Base-by-base conservation (phyloP, 352 stramenopile species). In the Halophytophthora polymorphica region DNA sequence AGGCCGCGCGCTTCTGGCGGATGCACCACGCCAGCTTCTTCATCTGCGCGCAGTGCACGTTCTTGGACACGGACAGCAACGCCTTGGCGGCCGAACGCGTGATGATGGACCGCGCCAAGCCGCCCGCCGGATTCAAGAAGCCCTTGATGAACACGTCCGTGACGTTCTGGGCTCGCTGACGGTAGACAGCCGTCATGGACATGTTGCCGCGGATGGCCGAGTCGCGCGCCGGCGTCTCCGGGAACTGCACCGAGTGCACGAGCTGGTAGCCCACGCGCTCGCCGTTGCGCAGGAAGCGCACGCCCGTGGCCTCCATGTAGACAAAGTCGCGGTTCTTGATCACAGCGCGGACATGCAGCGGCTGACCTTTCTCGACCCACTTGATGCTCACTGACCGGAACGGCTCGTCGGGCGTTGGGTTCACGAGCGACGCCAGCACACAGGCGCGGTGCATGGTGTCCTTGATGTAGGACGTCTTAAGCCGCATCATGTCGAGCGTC, bases 241-340 rank as follows among this genome's bases (percentile, higher is more conserved):
- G 53, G 52, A 71, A 67, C 33, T 67, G 52, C 42, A 83, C 60
- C 45, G 63, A 78, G 61, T 86, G 74, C 38, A 83, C 45, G 3
- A 83, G 41, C 37, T 84, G 71, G 35, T 69, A 87, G 34, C 73
- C 71, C 6, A 84, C 35, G 33, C 59, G 53, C 19, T 84, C 68
- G 39, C 64, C 69, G 21, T 73, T 82, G 14, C 41, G 40, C 0
- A 83, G 46, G 8, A 50, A 40, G 2, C 51, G 53, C 38, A 77
- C 44, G 14, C 74, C 74, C 14, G 63, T 78, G 22, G 71, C 60
- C 40, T 86, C 69, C 51, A 86, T 60, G 42, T 71, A 74, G 21
- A 83, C 71, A 37, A 73, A 73, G 53, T 83, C 74, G 28, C 74
- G 62, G 48, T 79, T 75, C 49, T 64, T 67, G 45, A 71, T 45